Evolutionary conservation across 1,284 basidiomycete species (phyloP).

Genomic region (Mycena sp.): DNA sequence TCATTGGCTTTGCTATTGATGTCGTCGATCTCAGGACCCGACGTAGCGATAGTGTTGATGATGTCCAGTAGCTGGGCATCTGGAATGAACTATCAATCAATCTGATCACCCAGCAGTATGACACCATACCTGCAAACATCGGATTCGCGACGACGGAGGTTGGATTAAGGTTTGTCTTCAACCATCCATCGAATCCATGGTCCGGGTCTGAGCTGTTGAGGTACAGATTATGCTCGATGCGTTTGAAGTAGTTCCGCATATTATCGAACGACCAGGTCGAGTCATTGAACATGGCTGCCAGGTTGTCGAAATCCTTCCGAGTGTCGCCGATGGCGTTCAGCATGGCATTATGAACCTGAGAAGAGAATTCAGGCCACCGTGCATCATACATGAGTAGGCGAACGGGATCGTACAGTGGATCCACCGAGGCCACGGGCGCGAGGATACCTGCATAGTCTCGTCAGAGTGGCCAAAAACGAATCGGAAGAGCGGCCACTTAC

Average conservation of each 20-base stretch:
- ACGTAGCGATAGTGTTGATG: not conserved
- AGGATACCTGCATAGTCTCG: conserved; percentile 31
- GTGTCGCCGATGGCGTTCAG: not conserved
- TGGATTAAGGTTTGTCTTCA: not conserved
- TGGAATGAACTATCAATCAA: not conserved
- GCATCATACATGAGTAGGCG: not conserved
- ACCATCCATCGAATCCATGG: conserved; percentile 1
- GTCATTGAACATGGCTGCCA: not conserved
- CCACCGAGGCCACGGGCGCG: conserved; percentile 35
- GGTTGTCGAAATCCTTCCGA: not conserved
- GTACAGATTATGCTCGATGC: conserved; percentile 2
- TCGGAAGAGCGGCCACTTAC: conserved; percentile 7
- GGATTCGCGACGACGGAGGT: not conserved
- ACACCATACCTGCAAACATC: not conserved
- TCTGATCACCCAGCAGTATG: not conserved
- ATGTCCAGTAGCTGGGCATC: not conserved
- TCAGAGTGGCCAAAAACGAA: not conserved
- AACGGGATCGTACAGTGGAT: conserved; percentile 25
- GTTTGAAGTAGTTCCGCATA: conserved; percentile 1
- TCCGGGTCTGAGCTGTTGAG: not conserved
- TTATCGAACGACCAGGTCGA: not conserved
- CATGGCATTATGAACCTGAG: conserved; percentile 11
- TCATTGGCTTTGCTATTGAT: conserved; percentile 14
- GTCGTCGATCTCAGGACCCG: not conserved
- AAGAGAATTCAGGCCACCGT: not conserved